Evolutionary conservation across 1,284 basidiomycete species (phyloP).

Genomic region (Moesziomyces parantarcticus): DNA sequence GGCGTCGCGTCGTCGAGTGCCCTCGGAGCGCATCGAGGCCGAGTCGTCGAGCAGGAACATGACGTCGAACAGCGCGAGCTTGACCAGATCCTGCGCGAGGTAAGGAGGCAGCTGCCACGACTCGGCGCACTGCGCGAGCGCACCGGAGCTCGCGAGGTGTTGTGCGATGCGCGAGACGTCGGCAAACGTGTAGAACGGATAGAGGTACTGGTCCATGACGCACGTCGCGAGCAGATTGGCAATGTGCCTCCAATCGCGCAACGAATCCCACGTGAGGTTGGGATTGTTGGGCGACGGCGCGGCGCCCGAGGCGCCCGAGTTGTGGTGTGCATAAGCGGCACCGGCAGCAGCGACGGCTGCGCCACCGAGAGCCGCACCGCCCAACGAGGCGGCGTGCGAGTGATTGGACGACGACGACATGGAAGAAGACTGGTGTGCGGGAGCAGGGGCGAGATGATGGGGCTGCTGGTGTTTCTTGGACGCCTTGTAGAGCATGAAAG

Average conservation of each 20-base stretch:
- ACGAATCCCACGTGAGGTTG: constrained; percentile 39
- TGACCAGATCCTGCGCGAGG: constrained; percentile 58
- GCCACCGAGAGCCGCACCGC: constrained; percentile 33
- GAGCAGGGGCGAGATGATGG: constrained; percentile 7
- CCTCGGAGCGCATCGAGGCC: constrained; percentile 50
- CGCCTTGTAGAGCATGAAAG: constrained; percentile 52
- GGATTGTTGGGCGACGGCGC: constrained; percentile 21
- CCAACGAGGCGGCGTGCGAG: constrained; percentile 21
- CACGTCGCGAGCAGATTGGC: constrained; percentile 54
- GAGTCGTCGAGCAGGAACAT: constrained; percentile 60
- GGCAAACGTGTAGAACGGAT: constrained; percentile 55
- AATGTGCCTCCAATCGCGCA: constrained; percentile 52
- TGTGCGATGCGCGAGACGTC: constrained; percentile 49
- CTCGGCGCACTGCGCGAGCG: constrained; percentile 47
- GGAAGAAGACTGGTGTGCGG: neutral
- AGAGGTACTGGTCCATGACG: constrained; percentile 60
- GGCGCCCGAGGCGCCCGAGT: constrained; percentile 2
- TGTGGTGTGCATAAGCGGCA: constrained; percentile 35
- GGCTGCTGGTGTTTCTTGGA: constrained; percentile 54
- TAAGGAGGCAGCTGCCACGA: constrained; percentile 59
- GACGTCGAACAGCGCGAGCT: constrained; percentile 60
- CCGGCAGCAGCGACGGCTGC: constrained; percentile 44
- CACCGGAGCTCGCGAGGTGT: constrained; percentile 48
- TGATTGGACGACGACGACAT: constrained; percentile 22
- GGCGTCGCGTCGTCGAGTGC: constrained; percentile 32